Percentiles rank a stretch among this genome's conserved stretches.
These are phyloP conservation scores for Ascodesmis nigricans DNA, from an alignment of 495 filamentous ascomycete genomes.

Conservation along the genomic window DNA sequence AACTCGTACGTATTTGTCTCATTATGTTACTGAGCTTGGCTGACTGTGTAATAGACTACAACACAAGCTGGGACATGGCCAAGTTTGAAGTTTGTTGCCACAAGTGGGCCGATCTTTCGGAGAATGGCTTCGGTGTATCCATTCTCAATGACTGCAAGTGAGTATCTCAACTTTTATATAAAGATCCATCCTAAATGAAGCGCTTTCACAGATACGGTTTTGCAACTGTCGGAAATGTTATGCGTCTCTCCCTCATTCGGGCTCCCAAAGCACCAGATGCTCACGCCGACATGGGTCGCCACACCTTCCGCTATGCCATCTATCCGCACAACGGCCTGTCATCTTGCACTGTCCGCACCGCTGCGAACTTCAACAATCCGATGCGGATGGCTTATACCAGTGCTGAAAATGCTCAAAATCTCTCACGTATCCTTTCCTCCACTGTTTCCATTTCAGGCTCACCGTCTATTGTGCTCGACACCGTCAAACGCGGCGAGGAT, in stretches of 20 bases:
- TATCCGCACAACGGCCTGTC: constrained; percentile 64
- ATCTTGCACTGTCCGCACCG: constrained; percentile 53
- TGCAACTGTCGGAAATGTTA: constrained; percentile 70
- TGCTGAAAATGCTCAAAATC: not conserved
- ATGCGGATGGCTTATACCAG: constrained; percentile 24
- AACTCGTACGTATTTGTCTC: too few species aligned
- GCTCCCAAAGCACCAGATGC: constrained; percentile 92
- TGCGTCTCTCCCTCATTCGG: constrained; percentile 75
- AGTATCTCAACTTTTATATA: constrained; percentile 1
- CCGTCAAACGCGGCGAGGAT: constrained; percentile 61
- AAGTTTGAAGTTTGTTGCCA: constrained; percentile 98
- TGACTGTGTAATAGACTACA: too few species aligned
- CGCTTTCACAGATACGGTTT: constrained; percentile 45
- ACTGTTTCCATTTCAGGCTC: constrained; percentile 21
- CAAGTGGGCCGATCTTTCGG: constrained; percentile 90
- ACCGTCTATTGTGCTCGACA: constrained; percentile 24
- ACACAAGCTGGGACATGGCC: constrained; percentile 75
- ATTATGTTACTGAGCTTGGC: constrained; percentile 79
- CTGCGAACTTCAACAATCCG: constrained; percentile 76
- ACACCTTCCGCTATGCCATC: constrained; percentile 77
- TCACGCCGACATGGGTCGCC: constrained; percentile 87
- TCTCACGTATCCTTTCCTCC: constrained; percentile 18
- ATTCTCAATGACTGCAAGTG: constrained; percentile 83
- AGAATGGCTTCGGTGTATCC: constrained; percentile 75
- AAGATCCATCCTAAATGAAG: constrained; percentile 3